These are phyloP conservation scores for Aspergillus cavernicola DNA, from an alignment of 495 filamentous ascomycete genomes.

Conservation along the genomic window DNA sequence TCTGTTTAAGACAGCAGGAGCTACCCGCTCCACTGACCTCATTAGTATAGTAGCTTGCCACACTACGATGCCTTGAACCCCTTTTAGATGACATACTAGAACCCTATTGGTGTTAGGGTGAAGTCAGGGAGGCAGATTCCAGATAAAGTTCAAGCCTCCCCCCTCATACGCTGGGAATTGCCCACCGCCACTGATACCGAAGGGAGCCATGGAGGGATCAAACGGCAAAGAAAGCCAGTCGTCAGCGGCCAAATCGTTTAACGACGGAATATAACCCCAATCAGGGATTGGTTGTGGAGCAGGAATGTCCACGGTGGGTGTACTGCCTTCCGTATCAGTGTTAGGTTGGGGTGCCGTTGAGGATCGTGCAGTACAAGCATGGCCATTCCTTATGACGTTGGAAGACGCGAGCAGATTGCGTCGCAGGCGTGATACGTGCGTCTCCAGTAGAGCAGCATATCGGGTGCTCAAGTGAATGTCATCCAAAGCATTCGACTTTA, in stretches of 20 bases:
- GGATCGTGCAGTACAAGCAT: conserved; percentile 22
- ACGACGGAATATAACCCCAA: conserved; percentile 31
- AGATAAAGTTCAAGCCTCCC: conserved; percentile 48
- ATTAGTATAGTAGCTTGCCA: no score
- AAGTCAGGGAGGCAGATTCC: conserved; percentile 43
- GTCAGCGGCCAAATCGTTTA: conserved; percentile 41
- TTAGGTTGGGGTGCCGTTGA: conserved; percentile 32
- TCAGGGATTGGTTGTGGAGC: conserved; percentile 33
- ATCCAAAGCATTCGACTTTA: conserved; percentile 48
- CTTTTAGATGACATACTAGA: no score
- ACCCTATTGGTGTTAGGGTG: background rate
- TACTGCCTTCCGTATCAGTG: conserved; percentile 24
- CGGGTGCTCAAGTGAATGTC: conserved; percentile 52
- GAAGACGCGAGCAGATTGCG: conserved; percentile 40
- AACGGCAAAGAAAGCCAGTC: conserved; percentile 53
- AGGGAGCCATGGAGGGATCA: conserved; percentile 53
- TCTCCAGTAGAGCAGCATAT: conserved; percentile 49
- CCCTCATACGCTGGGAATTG: conserved; percentile 50
- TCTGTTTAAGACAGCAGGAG: no score
- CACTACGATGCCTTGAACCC: no score
- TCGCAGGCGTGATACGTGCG: conserved; percentile 44
- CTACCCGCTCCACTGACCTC: no score
- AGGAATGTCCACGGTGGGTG: conserved; percentile 19
- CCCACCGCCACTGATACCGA: conserved; percentile 40
- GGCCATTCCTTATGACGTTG: conserved; percentile 23